Conservation (phyloP, 208 protist genomes). For the Acanthamoeba healyi region DNA sequence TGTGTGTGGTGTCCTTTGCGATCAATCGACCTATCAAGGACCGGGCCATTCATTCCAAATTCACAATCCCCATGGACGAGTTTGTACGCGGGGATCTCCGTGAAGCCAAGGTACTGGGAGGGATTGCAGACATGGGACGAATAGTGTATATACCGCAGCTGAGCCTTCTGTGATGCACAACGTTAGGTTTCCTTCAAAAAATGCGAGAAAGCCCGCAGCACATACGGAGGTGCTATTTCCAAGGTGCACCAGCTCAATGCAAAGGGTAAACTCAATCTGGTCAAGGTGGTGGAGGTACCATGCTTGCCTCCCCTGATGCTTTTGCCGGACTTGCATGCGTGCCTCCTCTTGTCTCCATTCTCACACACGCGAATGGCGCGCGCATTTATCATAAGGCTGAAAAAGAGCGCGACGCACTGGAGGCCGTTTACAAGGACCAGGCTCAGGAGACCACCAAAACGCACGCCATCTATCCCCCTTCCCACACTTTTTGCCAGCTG, state of each 20-base stretch:
- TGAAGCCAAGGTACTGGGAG: slow-evolving; percentile 46
- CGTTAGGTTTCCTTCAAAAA: slow-evolving; percentile 58
- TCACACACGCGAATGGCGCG: not conserved
- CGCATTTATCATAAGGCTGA: not conserved
- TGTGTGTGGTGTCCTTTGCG: not conserved
- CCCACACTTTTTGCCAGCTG: not conserved
- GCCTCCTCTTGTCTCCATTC: not conserved
- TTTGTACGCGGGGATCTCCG: slow-evolving; percentile 31
- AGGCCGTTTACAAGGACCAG: slow-evolving; percentile 28
- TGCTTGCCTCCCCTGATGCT: not conserved
- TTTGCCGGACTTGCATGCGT: not conserved
- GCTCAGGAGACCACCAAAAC: slow-evolving; percentile 50
- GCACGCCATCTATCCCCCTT: not conserved
- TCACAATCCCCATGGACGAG: slow-evolving; percentile 55
- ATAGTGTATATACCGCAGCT: too few species aligned
- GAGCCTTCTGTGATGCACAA: too few species aligned
- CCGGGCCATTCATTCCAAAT: slow-evolving; percentile 47
- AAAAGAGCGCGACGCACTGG: slow-evolving; percentile 54
- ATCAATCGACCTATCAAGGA: too few species aligned
- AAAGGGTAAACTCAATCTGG: slow-evolving; percentile 54
- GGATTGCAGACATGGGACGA: too few species aligned
- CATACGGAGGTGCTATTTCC: not conserved
- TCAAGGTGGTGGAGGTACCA: slow-evolving; percentile 67
- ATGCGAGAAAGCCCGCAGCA: slow-evolving; percentile 50
- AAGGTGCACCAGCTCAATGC: slow-evolving; percentile 51